Percentiles rank a stretch among this genome's conserved stretches.
Conservation (phyloP, 257 asterid species). For the Schizonepeta tenuifolia region DNA sequence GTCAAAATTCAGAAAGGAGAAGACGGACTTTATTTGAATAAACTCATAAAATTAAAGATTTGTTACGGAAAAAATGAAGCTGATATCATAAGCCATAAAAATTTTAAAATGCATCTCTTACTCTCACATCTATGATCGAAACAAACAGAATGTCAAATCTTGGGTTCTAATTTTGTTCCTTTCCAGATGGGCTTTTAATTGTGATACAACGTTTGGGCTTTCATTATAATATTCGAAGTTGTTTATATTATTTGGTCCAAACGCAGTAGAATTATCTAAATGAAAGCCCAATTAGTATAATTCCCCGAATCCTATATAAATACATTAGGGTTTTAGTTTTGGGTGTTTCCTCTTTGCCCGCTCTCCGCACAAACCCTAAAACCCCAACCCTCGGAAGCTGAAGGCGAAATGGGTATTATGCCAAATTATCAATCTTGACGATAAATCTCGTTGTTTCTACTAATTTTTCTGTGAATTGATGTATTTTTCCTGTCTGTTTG, state of each 20-base stretch:
- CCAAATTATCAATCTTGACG: neutral
- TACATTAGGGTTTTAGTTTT: conserved; percentile 11
- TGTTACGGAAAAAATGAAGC: too few relatives aligned
- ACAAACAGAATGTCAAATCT: neutral
- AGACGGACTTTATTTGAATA: too few relatives aligned
- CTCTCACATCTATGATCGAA: too few relatives aligned
- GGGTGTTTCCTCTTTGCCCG: neutral
- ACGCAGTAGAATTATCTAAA: neutral
- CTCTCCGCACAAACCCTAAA: conserved; percentile 13
- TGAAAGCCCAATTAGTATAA: conserved; percentile 13
- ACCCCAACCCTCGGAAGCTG: neutral
- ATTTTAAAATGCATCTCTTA: too few relatives aligned
- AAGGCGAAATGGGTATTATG: conserved; percentile 46
- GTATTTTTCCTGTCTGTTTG: neutral
- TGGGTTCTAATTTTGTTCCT: neutral
- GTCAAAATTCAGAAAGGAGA: too few relatives aligned
- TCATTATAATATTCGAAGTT: neutral
- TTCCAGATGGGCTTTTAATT: neutral
- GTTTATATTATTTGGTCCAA: neutral
- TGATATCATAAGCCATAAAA: too few relatives aligned
- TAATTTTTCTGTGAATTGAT: neutral
- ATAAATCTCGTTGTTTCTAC: too few relatives aligned
- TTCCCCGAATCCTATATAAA: neutral
- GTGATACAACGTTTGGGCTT: neutral
- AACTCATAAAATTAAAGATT: too few relatives aligned